Evolutionary conservation across 176 grass and related monocot genomes (phyloP).

Genomic region (Hordeum marinum): DNA sequence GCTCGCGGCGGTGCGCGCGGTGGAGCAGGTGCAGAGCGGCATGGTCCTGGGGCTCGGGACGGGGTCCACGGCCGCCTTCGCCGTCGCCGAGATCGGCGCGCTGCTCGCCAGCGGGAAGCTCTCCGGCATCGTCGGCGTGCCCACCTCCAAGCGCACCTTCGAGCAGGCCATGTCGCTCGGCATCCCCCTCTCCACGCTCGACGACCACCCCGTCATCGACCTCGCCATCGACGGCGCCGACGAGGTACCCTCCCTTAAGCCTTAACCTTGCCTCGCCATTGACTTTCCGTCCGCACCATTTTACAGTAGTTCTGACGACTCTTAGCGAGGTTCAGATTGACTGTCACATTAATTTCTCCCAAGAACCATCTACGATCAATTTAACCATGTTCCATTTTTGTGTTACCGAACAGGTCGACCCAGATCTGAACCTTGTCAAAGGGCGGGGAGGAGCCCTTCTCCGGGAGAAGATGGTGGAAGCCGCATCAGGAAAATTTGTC

Average conservation of each 20-base stretch:
- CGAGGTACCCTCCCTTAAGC: slow-evolving; percentile 84
- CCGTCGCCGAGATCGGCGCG: slow-evolving; percentile 81
- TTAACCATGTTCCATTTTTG: not conserved
- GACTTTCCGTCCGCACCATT: not conserved
- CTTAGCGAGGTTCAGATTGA: too few species aligned
- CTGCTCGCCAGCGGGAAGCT: slow-evolving; percentile 76
- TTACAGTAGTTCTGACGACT: not conserved
- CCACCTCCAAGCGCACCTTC: slow-evolving; percentile 89
- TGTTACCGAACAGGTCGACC: slow-evolving; percentile 68
- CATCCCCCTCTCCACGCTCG: slow-evolving; percentile 91
- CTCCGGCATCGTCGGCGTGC: slow-evolving; percentile 72
- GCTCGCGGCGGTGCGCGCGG: slow-evolving; percentile 84
- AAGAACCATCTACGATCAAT: too few species aligned
- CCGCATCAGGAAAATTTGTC: slow-evolving; percentile 81
- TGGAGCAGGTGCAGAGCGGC: slow-evolving; percentile 82
- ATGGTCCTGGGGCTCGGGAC: slow-evolving; percentile 98
- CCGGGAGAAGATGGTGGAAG: slow-evolving; percentile 97
- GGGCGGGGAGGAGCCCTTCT: slow-evolving; percentile 92
- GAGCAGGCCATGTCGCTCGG: slow-evolving; percentile 90
- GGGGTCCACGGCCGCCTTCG: slow-evolving; percentile 93
- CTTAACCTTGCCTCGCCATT: not conserved
- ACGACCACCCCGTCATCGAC: slow-evolving; percentile 79
- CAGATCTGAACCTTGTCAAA: slow-evolving; percentile 96
- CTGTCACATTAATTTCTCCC: not conserved
- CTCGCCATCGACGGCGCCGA: slow-evolving; percentile 96